Conservation (phyloP, 2,329 filamentous ascomycete genomes). For the Clonostachys sp. region DNA sequence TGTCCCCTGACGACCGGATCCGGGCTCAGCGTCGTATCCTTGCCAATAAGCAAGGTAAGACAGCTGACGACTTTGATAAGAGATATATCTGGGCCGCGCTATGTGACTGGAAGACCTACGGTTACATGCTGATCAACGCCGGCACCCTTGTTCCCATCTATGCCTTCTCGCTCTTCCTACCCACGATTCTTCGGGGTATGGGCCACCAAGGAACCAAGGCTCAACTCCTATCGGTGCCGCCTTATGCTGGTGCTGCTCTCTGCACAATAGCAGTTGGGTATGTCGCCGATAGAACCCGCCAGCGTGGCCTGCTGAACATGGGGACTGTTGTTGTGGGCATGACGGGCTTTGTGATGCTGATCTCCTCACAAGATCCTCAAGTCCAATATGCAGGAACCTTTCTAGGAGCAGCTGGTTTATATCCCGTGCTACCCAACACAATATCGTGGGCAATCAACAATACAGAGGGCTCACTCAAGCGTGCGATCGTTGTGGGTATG, state of each 20-base stretch:
- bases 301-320: slow-evolving; percentile 46
- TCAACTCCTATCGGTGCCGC: slow-evolving; percentile 61
- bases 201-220: slow-evolving; percentile 53
- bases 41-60: slow-evolving; percentile 58
- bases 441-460: slow-evolving; percentile 81
- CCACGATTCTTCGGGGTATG: slow-evolving; percentile 57
- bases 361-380: slow-evolving; percentile 49
- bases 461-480: slow-evolving; percentile 61
- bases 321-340: slow-evolving; percentile 65
- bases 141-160: slow-evolving; percentile 53
- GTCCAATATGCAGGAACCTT: slow-evolving; percentile 73
- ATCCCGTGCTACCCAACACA: slow-evolving; percentile 73
- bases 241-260: slow-evolving; percentile 58
- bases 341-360: slow-evolving; percentile 57
- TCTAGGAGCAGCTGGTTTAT: slow-evolving; percentile 72
- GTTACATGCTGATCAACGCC: slow-evolving; percentile 58
- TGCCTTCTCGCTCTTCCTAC: slow-evolving; percentile 54
- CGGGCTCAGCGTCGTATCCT: slow-evolving; percentile 71
- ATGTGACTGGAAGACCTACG: slow-evolving; percentile 75
- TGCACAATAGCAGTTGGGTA: slow-evolving; percentile 49
- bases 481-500: slow-evolving; percentile 58
- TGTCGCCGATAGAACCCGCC: slow-evolving; percentile 47
- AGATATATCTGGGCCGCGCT: slow-evolving; percentile 68
- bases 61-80: slow-evolving; percentile 70
- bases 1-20: slow-evolving; percentile 64